A percentile compares a stretch with the other conserved stretches of the same genome.
These are phyloP conservation scores for Tylopilus balloui DNA, from an alignment of 768 basidiomycete genomes.

Conservation along the genomic window DNA sequence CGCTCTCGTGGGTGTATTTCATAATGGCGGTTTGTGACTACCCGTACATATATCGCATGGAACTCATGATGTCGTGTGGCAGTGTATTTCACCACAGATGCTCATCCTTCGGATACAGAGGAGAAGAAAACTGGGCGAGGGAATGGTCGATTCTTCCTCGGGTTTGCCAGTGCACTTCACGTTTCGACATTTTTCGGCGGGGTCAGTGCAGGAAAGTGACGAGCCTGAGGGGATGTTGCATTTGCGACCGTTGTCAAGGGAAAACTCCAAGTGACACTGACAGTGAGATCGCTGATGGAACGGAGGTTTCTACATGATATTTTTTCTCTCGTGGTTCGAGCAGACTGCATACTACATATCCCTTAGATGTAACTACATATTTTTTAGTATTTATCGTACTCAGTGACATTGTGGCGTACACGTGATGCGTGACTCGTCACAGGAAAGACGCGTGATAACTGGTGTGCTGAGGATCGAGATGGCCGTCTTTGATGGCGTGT, in stretches of 20 bases:
- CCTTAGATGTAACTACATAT: too few species aligned
- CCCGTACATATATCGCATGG: neutral
- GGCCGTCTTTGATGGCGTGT: conserved; percentile 40
- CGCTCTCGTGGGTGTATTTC: neutral
- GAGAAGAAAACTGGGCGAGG: neutral
- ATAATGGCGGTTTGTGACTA: neutral
- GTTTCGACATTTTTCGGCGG: too few species aligned
- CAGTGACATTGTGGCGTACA: neutral
- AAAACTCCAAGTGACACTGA: neutral
- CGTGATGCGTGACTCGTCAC: neutral
- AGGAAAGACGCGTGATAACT: too few species aligned
- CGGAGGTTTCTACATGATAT: too few species aligned
- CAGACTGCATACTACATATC: too few species aligned
- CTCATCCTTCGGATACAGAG: neutral
- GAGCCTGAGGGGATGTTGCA: neutral
- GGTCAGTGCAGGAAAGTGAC: too few species aligned
- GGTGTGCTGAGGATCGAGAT: conserved; percentile 13
- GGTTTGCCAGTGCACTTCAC: too few species aligned
- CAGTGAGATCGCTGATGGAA: too few species aligned
- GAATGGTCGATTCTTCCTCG: neutral
- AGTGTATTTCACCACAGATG: neutral
- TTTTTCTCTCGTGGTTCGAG: too few species aligned
- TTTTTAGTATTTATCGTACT: too few species aligned
- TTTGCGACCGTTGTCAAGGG: neutral
- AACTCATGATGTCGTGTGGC: neutral